Evolutionary conservation across 768 basidiomycete species (phyloP).

Genomic region (Russula foetens): DNA sequence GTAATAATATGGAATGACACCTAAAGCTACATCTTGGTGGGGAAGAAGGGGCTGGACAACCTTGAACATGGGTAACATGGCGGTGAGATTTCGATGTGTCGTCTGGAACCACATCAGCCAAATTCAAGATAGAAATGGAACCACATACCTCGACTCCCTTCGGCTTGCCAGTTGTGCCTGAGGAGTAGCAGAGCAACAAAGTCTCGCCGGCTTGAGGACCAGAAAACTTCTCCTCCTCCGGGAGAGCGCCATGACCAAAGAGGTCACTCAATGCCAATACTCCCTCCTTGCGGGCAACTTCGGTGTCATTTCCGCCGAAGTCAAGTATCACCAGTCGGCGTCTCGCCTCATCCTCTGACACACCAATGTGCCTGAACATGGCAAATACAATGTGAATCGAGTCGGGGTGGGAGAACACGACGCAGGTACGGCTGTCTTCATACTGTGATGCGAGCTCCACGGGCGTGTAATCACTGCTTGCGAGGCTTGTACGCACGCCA

Average conservation of each 20-base stretch:
- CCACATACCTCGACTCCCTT: constrained; percentile 50
- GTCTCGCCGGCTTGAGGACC: constrained; percentile 49
- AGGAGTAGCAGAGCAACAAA: constrained; percentile 51
- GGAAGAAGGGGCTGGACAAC: constrained; percentile 33
- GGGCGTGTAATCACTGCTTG: constrained; percentile 63
- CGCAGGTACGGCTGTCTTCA: constrained; percentile 50
- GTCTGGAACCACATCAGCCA: constrained; percentile 32
- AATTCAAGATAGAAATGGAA: neutral
- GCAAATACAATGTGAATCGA: constrained; percentile 46
- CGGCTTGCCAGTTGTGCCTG: constrained; percentile 71
- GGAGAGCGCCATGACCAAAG: constrained; percentile 37
- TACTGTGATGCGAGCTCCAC: constrained; percentile 69
- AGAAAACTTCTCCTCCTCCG: constrained; percentile 47
- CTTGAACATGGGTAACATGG: constrained; percentile 45
- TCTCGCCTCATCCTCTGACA: constrained; percentile 39
- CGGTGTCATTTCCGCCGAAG: constrained; percentile 5
- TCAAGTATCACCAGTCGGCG: constrained; percentile 50
- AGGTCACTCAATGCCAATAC: constrained; percentile 41
- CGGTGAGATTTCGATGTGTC: constrained; percentile 59
- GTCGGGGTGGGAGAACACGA: constrained; percentile 59
- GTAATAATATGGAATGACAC: constrained; percentile 54
- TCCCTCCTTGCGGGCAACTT: constrained; percentile 24
- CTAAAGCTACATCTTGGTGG: constrained; percentile 45
- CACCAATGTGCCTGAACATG: constrained; percentile 46
- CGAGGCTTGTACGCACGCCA: constrained; percentile 59